phyloP scores from a whole-genome alignment of 2,329 filamentous ascomycete species.

The Colletotrichum godetiae region DNA sequence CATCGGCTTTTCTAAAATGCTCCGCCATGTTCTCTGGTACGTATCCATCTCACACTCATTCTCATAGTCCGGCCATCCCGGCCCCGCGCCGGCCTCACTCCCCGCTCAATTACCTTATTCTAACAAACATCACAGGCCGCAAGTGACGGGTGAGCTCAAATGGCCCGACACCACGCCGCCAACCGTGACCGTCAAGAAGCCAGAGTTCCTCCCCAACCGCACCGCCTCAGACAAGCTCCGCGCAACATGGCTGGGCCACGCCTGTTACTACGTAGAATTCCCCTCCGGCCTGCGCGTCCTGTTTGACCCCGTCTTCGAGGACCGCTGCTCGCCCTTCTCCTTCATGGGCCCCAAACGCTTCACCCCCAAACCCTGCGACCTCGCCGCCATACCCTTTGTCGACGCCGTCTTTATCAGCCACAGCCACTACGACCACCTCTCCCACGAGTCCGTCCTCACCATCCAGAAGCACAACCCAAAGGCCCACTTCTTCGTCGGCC shows the following conservation, averaged over 20 bases:
- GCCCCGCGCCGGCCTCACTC: not conserved
- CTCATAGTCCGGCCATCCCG: not conserved
- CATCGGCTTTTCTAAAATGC: constrained; percentile 37
- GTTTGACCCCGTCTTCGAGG: constrained; percentile 93
- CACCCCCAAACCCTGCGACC: constrained; percentile 79
- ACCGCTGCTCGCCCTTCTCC: constrained; percentile 82
- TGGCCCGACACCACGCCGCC: constrained; percentile 72
- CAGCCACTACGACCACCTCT: constrained; percentile 94
- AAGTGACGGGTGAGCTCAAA: constrained; percentile 53
- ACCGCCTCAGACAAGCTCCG: constrained; percentile 70
- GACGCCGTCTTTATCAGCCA: constrained; percentile 87
- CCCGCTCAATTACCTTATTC: not conserved
- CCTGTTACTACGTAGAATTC: constrained; percentile 93
- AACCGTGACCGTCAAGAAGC: constrained; percentile 74
- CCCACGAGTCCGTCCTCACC: constrained; percentile 78
- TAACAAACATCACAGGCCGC: constrained; percentile 43
- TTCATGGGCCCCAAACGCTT: constrained; percentile 81
- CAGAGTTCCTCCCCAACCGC: constrained; percentile 73
- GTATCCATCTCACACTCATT: constrained; percentile 27
- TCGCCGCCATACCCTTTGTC: constrained; percentile 81
- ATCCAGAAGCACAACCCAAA: constrained; percentile 78
- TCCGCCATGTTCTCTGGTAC: constrained; percentile 51
- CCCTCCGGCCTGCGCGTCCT: constrained; percentile 86
- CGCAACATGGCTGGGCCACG: constrained; percentile 95
- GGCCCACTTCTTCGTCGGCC: constrained; percentile 87